phyloP scores from a whole-genome alignment of 129 eudicot species.

The Chrysanthemum lavandulifolium region DNA sequence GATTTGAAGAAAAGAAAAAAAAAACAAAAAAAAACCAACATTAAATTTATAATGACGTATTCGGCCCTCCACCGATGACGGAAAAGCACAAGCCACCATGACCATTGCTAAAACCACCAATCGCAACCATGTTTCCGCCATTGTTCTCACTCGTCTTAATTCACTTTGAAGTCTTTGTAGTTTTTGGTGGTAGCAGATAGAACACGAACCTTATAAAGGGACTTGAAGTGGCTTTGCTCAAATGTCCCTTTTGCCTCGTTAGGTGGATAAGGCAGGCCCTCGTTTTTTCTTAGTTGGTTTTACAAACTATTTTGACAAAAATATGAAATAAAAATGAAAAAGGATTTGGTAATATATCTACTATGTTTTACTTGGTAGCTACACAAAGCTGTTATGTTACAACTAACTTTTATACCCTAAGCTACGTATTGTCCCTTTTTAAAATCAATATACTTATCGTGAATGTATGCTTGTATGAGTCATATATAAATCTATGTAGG shows the following conservation, averaged over 20 bases:
- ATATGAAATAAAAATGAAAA: conserved; percentile 1
- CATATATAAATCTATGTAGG: no score
- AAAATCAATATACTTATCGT: background rate
- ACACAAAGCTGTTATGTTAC: conserved; percentile 39
- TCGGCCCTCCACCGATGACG: conserved; percentile 46
- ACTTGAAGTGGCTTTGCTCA: conserved; percentile 26
- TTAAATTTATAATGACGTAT: conserved; percentile 72
- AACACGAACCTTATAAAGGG: conserved; percentile 31
- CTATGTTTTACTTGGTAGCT: conserved; percentile 35
- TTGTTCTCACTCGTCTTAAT: conserved; percentile 2
- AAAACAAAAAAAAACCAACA: conserved; percentile 38
- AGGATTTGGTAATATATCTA: conserved; percentile 33
- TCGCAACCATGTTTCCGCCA: conserved; percentile 37
- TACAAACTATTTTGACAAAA: background rate
- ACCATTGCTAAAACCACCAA: conserved; percentile 29
- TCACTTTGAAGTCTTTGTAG: conserved; percentile 20
- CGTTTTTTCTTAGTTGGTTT: conserved; percentile 18
- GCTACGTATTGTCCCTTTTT: conserved; percentile 25
- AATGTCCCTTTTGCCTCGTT: conserved; percentile 39
- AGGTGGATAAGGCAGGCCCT: conserved; percentile 33
- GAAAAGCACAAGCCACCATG: conserved; percentile 41
- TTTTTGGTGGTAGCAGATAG: conserved; percentile 25
- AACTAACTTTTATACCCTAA: conserved; percentile 35
- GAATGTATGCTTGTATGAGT: no score
- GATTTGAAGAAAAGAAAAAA: background rate